These are phyloP conservation scores for Trypanosoma melophagium DNA, from an alignment of 208 protist species.

Conservation along the genomic window DNA sequence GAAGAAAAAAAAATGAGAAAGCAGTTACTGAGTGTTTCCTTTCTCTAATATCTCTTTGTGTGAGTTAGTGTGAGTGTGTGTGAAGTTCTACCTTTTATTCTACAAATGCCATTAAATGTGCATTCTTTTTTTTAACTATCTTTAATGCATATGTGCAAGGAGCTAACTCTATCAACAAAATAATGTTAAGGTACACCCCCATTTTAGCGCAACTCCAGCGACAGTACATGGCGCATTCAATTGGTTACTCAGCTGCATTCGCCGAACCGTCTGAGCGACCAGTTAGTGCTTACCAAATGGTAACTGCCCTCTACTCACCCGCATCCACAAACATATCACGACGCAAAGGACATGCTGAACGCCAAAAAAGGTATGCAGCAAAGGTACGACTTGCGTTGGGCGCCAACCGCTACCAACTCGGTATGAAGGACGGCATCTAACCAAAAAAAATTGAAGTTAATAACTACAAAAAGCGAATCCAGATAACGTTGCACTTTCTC, in stretches of 20 bases:
- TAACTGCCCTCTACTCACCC: conserved; percentile 53
- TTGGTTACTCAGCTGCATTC: conserved; percentile 64
- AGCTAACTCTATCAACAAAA: background rate
- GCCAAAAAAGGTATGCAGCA: conserved; percentile 40
- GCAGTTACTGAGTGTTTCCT: no score
- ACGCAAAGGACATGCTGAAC: conserved; percentile 42
- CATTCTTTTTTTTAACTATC: conserved; percentile 1
- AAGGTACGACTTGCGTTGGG: conserved; percentile 36
- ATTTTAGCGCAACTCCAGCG: conserved; percentile 39
- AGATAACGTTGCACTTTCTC: no score
- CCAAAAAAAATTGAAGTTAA: background rate
- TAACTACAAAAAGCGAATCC: background rate
- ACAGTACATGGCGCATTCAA: conserved; percentile 36
- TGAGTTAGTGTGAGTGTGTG: no score
- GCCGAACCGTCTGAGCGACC: conserved; percentile 39
- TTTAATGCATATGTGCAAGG: background rate
- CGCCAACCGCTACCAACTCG: conserved; percentile 32
- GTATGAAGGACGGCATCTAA: conserved; percentile 25
- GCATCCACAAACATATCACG: conserved; percentile 35
- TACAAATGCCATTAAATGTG: no score
- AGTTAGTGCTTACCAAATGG: conserved; percentile 38
- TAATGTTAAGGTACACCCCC: conserved; percentile 32
- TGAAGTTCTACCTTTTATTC: no score
- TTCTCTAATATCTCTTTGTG: no score
- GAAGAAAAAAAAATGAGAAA: no score